Evolutionary conservation across 306 rosid genomes (phyloP).

Genomic region (Malus sieversii): DNA sequence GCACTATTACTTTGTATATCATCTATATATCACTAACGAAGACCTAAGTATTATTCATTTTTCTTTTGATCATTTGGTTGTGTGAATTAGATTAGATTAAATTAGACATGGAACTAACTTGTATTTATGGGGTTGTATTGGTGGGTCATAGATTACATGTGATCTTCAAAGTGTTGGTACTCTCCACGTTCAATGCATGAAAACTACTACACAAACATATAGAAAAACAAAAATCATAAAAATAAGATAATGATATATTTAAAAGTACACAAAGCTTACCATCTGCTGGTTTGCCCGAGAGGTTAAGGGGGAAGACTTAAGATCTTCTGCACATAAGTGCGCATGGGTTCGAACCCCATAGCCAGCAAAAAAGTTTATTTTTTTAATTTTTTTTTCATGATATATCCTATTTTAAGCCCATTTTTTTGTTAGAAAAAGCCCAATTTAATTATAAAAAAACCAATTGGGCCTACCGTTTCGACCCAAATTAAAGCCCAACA

Average conservation of each 20-base stretch:
- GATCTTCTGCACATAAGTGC: conserved; percentile 37
- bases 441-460: neutral
- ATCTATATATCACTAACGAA: neutral
- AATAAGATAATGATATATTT: neutral
- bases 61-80: neutral
- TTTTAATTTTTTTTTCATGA: accelerated
- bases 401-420: neutral
- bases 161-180: conserved; percentile 3
- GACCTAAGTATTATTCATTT: no score
- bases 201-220: neutral
- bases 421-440: neutral
- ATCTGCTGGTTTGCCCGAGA: conserved; percentile 19
- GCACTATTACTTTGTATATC: neutral
- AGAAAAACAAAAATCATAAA: neutral
- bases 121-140: neutral
- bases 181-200: conserved; percentile 26
- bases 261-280: accelerated
- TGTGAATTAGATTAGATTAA: neutral
- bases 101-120: neutral
- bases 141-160: conserved; percentile 27
- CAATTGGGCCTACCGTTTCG: neutral
- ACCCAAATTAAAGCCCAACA: neutral
- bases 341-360: conserved; percentile 38
- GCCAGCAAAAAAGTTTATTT: neutral
- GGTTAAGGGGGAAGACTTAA: conserved; percentile 29